These are phyloP conservation scores for Gymnopus androsaceus DNA, from an alignment of 1,284 basidiomycete species.

Conservation along the genomic window DNA sequence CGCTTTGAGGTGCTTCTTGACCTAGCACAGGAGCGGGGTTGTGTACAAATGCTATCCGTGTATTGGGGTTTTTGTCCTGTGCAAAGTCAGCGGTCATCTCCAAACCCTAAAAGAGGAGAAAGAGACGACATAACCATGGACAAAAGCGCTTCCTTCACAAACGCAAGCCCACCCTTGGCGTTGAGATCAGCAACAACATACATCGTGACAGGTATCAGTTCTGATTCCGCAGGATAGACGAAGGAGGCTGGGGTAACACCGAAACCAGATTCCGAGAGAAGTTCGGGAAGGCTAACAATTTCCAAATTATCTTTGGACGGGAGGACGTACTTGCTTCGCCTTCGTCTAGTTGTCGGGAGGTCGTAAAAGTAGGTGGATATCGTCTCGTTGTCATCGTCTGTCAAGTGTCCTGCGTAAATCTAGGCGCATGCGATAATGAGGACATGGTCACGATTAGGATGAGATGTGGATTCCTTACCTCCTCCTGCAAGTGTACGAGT, in stretches of 20 bases:
- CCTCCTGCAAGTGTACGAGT: slow-evolving; percentile 70
- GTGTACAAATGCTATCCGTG: slow-evolving; percentile 67
- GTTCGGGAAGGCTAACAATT: slow-evolving; percentile 53
- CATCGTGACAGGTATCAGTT: slow-evolving; percentile 49
- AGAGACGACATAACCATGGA: slow-evolving; percentile 56
- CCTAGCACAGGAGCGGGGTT: slow-evolving; percentile 43
- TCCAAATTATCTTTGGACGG: slow-evolving; percentile 49
- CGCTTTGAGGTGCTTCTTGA: slow-evolving; percentile 19
- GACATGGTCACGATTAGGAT: not conserved
- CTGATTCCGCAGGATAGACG: slow-evolving; percentile 57
- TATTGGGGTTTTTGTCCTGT: slow-evolving; percentile 45
- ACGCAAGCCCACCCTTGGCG: slow-evolving; percentile 50
- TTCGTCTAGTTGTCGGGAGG: slow-evolving; percentile 67
- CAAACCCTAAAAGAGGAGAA: not conserved
- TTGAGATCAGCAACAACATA: slow-evolving; percentile 85
- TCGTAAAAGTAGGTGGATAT: slow-evolving; percentile 89
- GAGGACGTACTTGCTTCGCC: slow-evolving; percentile 75
- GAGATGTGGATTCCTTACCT: slow-evolving; percentile 44
- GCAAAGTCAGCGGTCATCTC: not conserved
- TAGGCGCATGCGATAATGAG: slow-evolving; percentile 31
- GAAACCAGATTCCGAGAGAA: slow-evolving; percentile 46
- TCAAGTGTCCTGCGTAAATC: slow-evolving; percentile 67
- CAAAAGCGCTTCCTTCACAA: slow-evolving; percentile 64
- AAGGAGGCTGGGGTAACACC: slow-evolving; percentile 44
- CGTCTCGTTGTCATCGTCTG: slow-evolving; percentile 51